Evolutionary conservation across 2,329 filamentous ascomycete genomes (phyloP), one percentile per base, ranked within the genome.

Genomic region (Fusarium buxicola): DNA sequence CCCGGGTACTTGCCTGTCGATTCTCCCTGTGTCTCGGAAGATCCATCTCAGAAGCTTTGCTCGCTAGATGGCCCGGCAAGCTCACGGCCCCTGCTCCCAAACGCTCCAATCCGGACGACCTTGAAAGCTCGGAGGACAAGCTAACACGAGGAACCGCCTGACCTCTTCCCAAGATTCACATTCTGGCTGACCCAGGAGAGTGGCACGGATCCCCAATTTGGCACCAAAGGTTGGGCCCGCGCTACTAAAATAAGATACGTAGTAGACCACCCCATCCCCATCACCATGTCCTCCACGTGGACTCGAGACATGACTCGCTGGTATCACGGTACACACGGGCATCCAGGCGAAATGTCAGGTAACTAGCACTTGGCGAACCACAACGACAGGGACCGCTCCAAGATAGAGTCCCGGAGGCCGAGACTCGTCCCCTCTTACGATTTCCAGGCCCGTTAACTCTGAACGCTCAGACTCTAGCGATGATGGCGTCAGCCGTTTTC

Each of bases 241-340:
- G 24, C 31, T 34, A n/a, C n/a, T n/a, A n/a, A n/a, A n/a, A n/a
- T n/a, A n/a, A n/a, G n/a, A n/a, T n/a, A n/a, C n/a, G n/a, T n/a
- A n/a, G n/a, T n/a, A 43, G 44, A 50, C 55, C 44, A 35, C n/a
- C n/a, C n/a, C n/a, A n/a, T n/a, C n/a, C n/a, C 25, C 25, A 32
- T 57, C 40, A 48, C 56, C 57, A 45, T 58, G 40, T 49, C 52
- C 36, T 39, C 58, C 60, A 64, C 58, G 60, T 64, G 60, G 58
- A 55, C 47, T 41, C 52, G 40, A 58, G 60, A 55, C 60, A 61
- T 61, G 60, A 64, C 58, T 64, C 58, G 58, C 45, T 40, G 49
- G 36, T 7, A 16, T 41, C 16, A 36, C 30, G 36, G 41, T 21
- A 6, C 21, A 21, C 21, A 21, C n/a, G n/a, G n/a, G n/a, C n/a